phyloP scores from a whole-genome alignment of 495 filamentous ascomycete species.

The Glutinoglossum americanum region DNA sequence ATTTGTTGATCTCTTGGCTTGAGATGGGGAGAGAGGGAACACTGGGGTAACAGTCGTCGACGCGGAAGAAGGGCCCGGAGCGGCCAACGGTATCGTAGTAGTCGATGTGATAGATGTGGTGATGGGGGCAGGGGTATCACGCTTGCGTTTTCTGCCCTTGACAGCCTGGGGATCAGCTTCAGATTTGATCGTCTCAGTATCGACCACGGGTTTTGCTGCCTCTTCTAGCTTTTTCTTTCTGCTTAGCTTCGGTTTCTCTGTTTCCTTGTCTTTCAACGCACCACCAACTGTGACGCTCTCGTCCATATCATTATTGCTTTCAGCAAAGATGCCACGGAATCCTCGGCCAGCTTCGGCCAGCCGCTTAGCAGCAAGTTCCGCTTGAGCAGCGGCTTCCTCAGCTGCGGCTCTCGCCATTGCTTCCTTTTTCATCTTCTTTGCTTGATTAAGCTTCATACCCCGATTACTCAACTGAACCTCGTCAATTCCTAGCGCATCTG shows the following conservation, averaged over 20 bases:
- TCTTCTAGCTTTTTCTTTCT: constrained; percentile 6
- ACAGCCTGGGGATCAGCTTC: not conserved
- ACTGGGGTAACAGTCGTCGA: constrained; percentile 7
- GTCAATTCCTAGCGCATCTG: constrained; percentile 22
- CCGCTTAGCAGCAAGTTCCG: constrained; percentile 36
- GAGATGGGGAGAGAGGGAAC: constrained; percentile 9
- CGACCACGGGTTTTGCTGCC: constrained; percentile 3
- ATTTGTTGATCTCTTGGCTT: constrained; percentile 4
- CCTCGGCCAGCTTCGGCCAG: constrained; percentile 29
- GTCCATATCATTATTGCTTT: not conserved
- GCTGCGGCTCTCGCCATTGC: constrained; percentile 43
- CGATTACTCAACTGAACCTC: constrained; percentile 49
- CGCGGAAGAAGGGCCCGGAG: constrained; percentile 11
- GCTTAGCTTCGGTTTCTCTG: constrained; percentile 3
- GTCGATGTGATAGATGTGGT: constrained; percentile 1
- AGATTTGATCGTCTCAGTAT: not conserved
- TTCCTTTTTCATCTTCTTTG: constrained; percentile 77
- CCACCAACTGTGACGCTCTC: not conserved
- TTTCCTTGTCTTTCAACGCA: not conserved
- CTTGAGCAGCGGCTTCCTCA: constrained; percentile 28
- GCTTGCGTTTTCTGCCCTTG: constrained; percentile 24
- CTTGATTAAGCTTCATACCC: constrained; percentile 81
- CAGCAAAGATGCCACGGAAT: constrained; percentile 24
- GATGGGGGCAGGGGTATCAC: constrained; percentile 20
- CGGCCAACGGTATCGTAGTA: constrained; percentile 13